Conservation (phyloP, 805 yeast species). For the Debaryomyces castellii region DNA sequence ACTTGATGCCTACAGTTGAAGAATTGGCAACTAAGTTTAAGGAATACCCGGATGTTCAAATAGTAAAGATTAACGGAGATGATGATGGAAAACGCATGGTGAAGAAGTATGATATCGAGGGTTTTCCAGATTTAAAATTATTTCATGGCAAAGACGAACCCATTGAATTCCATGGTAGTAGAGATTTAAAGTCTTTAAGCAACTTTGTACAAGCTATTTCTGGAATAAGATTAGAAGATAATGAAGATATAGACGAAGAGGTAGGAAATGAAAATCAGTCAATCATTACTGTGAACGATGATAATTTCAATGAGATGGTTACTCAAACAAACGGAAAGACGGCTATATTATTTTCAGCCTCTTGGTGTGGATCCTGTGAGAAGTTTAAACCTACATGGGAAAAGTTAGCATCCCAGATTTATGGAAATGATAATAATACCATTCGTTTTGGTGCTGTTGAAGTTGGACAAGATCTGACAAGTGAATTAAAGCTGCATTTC, state of each 20-base stretch:
- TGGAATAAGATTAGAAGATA: conserved; percentile 20
- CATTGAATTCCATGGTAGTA: conserved; percentile 54
- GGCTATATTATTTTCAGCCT: conserved; percentile 55
- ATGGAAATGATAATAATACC: conserved; percentile 35
- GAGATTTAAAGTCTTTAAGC: conserved; percentile 51
- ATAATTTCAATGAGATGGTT: conserved; percentile 43
- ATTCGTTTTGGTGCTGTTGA: conserved; percentile 43
- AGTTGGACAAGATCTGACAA: conserved; percentile 45
- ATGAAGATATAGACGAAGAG: conserved; percentile 11
- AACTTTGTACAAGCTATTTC: conserved; percentile 48
- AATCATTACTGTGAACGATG: conserved; percentile 34
- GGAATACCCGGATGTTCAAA: conserved; percentile 37
- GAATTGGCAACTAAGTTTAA: conserved; percentile 31
- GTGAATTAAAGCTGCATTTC: conserved; percentile 39
- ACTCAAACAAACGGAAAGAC: conserved; percentile 28
- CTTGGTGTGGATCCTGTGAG: conserved; percentile 62
- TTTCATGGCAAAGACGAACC: conserved; percentile 54
- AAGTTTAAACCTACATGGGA: conserved; percentile 51
- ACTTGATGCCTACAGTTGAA: conserved; percentile 50
- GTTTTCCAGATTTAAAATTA: conserved; percentile 65
- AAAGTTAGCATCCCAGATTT: conserved; percentile 48
- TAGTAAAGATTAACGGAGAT: conserved; percentile 63
- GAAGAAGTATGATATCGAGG: conserved; percentile 51
- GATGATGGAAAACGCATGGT: conserved; percentile 48
- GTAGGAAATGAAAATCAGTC: conserved; percentile 1